Conservation (phyloP, 495 filamentous ascomycete genomes). For the Peziza echinospora region DNA sequence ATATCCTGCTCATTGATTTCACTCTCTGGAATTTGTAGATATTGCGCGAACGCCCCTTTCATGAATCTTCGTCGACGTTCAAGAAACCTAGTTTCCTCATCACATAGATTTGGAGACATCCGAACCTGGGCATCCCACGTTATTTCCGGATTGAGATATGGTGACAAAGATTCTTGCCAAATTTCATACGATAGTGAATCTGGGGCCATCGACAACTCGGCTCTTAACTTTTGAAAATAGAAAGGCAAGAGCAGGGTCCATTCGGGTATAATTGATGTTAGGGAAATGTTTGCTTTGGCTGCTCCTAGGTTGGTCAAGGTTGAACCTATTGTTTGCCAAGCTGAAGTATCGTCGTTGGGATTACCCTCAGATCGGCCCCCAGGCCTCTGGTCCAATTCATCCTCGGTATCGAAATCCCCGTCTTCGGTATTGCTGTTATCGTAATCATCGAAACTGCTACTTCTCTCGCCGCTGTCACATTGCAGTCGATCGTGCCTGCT, state of each 20-base stretch:
- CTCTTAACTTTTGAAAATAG: conserved; percentile 63
- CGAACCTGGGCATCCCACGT: conserved; percentile 55
- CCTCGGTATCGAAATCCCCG: too few relatives aligned
- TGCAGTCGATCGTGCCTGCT: too few relatives aligned
- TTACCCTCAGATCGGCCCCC: too few relatives aligned
- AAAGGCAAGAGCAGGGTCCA: conserved; percentile 61
- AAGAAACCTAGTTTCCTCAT: conserved; percentile 57
- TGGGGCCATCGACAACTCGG: conserved; percentile 64
- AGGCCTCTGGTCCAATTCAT: too few relatives aligned
- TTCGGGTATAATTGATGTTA: conserved; percentile 41
- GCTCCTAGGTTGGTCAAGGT: neutral
- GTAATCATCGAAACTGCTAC: too few relatives aligned
- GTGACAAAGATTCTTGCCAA: conserved; percentile 74
- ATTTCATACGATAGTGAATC: conserved; percentile 80
- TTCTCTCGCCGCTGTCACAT: too few relatives aligned
- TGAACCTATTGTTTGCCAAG: neutral
- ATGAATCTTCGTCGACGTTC: conserved; percentile 39
- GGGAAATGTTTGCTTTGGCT: conserved; percentile 9
- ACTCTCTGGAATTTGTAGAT: conserved; percentile 49
- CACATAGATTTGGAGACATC: conserved; percentile 60
- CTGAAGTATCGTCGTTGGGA: too few relatives aligned
- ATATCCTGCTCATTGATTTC: conserved; percentile 87
- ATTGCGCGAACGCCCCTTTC: conserved; percentile 50
- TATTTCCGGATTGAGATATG: conserved; percentile 68
- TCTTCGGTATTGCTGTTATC: too few relatives aligned